Base-by-base conservation (phyloP, 768 basidiomycete species). In the Clitopilus passeckerianus region DNA sequence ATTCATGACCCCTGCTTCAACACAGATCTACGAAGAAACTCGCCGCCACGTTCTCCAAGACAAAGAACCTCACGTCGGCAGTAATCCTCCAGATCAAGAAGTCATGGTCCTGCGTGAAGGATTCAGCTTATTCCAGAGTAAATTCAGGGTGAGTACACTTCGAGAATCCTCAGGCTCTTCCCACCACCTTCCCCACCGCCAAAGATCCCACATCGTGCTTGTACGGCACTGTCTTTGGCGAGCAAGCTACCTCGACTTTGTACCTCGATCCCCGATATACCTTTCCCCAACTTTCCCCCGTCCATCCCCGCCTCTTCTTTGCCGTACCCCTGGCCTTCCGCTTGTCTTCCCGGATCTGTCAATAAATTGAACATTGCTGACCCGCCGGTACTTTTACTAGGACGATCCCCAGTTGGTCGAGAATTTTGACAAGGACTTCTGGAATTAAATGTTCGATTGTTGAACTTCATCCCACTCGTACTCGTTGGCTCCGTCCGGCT, bases 331-430 rank as follows among this genome's bases (percentile, higher is more conserved):
- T 41, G 37, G 5, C 12, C n/a, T n/a, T 41, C n/a, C 14, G 37
- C 12, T 41, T 41, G 37, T 5, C 37, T 12, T 41, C n/a, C 37
- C 37, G n/a, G 37, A 41, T 14, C n/a, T 41, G 37, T 34, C 27
- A 30, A 30, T 30, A 30, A 30, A 30, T 30, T 30, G 27, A 30
- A 30, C 14, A 46, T 14, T 33, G 27, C 50, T 50, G 44, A 56
- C 5, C 20, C 20, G 35, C 54, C 44, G 57, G 60, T 10, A 57
- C 50, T 30, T 46, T 33, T 53, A 46, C n/a, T 41, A 66, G 86
- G 74, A 87, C 59, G 89, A 93, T 67, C 79, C 85, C 7, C 71
- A 75, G 27, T 79, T 93, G 16, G 84, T 93, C 8, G 91, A 91
- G 71, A 88, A 90, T 59, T 93, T 88, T 89, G 83, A 84, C 61